Percentiles rank a stretch among this genome's conserved stretches.
phyloP scores from a whole-genome alignment of 306 rosid species.

The Rosa chinensis region DNA sequence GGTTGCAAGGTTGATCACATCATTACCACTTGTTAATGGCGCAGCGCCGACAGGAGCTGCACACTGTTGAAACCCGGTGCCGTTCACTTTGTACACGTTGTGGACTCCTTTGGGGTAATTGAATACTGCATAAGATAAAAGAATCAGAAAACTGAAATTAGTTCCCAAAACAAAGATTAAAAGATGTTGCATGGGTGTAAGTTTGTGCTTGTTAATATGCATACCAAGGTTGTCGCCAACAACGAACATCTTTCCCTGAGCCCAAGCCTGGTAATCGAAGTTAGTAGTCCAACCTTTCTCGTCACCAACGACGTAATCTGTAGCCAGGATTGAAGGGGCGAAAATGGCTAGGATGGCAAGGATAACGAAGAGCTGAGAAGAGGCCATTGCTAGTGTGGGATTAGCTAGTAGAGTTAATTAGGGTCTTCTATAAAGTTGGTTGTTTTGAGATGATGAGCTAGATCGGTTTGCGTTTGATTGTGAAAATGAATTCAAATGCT shows the following conservation, averaged over 20 bases:
- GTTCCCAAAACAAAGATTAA: neutral
- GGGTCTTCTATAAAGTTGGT: neutral
- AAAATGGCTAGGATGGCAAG: conserved; percentile 27
- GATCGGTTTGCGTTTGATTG: neutral
- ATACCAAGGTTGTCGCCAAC: conserved; percentile 54
- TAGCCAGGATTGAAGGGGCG: conserved; percentile 32
- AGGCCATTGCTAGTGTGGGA: conserved; percentile 27
- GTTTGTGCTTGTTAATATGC: neutral
- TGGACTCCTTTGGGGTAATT: conserved; percentile 34
- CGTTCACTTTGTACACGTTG: conserved; percentile 44
- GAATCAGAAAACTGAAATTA: neutral
- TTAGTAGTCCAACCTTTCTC: conserved; percentile 40
- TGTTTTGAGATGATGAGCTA: neutral
- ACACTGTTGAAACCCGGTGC: conserved; percentile 37
- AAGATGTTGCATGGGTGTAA: neutral
- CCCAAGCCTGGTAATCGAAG: conserved; percentile 46
- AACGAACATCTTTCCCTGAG: conserved; percentile 36
- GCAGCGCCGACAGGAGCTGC: neutral
- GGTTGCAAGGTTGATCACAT: conserved; percentile 31
- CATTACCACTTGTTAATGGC: conserved; percentile 36
- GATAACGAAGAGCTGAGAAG: conserved; percentile 18
- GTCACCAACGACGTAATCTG: conserved; percentile 41
- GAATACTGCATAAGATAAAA: conserved; percentile 33
- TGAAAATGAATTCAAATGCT: neutral
- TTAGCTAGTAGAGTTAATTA: neutral